A percentile compares a stretch with the other conserved stretches of the same genome.
Evolutionary conservation across 441 rosid genomes (phyloP).

Genomic region (Biscutella laevigata): DNA sequence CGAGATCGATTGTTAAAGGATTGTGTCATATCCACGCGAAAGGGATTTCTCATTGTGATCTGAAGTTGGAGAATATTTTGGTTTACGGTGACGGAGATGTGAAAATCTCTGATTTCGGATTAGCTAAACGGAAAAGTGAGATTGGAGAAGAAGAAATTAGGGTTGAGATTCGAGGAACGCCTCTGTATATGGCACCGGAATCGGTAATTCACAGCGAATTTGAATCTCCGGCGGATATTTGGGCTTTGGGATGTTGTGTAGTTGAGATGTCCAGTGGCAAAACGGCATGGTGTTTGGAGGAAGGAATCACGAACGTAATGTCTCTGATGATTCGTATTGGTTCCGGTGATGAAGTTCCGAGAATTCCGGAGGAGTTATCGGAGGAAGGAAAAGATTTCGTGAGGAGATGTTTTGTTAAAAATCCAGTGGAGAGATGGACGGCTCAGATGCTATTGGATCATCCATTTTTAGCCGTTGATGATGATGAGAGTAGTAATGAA

Average conservation of each 20-base stretch:
- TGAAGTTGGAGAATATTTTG: constrained; percentile 67
- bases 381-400: constrained; percentile 66
- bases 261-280: constrained; percentile 74
- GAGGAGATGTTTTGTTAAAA: constrained; percentile 46
- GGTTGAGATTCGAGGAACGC: constrained; percentile 61
- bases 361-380: constrained; percentile 42
- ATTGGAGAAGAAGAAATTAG: constrained; percentile 3
- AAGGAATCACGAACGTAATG: constrained; percentile 26
- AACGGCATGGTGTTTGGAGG: constrained; percentile 51
- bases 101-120: constrained; percentile 76
- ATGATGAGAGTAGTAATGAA: neutral
- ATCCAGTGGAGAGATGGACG: constrained; percentile 65
- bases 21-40: constrained; percentile 43
- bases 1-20: constrained; percentile 56
- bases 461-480: constrained; percentile 45
- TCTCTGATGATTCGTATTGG: constrained; percentile 56
- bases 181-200: constrained; percentile 79
- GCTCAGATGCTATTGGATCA: constrained; percentile 73
- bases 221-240: constrained; percentile 56
- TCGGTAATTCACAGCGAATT: constrained; percentile 49
- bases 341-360: constrained; percentile 42
- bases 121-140: constrained; percentile 40
- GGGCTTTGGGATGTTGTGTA: constrained; percentile 77
- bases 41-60: constrained; percentile 69
- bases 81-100: constrained; percentile 41